These are phyloP conservation scores for Paxillus rubicundulus DNA, from an alignment of 768 basidiomycete genomes.

Conservation along the genomic window DNA sequence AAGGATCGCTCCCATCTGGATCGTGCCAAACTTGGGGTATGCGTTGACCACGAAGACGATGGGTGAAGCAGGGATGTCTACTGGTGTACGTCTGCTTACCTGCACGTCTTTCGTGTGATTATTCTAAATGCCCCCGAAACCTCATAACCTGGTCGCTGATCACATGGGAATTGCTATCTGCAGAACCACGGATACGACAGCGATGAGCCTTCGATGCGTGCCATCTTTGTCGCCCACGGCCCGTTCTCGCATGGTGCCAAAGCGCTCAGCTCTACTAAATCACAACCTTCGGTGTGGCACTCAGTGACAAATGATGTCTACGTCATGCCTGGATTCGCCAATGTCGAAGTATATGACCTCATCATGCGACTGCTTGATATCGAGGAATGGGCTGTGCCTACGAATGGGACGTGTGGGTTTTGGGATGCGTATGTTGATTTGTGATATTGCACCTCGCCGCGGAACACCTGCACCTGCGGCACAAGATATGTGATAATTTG, in stretches of 20 bases:
- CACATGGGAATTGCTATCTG: neutral
- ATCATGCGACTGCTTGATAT: conserved; percentile 73
- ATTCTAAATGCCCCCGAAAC: too few relatives aligned
- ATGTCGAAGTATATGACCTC: conserved; percentile 84
- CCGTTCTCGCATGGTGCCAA: conserved; percentile 78
- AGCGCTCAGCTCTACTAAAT: conserved; percentile 23
- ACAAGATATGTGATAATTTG: too few relatives aligned
- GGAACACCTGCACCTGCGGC: too few relatives aligned
- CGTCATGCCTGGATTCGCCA: conserved; percentile 80
- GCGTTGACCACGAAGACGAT: conserved; percentile 67
- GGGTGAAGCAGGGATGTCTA: conserved; percentile 60
- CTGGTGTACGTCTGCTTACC: conserved; percentile 57
- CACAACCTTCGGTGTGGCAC: conserved; percentile 46
- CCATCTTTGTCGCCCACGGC: conserved; percentile 90
- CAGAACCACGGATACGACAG: conserved; percentile 94
- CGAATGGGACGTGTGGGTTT: conserved; percentile 78
- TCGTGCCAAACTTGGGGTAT: conserved; percentile 80
- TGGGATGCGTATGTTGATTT: conserved; percentile 71
- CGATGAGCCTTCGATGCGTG: conserved; percentile 70
- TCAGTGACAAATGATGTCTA: conserved; percentile 55
- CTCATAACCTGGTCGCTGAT: neutral
- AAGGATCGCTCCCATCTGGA: conserved; percentile 86
- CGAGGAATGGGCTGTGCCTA: conserved; percentile 50
- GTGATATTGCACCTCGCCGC: neutral
- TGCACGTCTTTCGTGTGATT: neutral